A percentile compares a stretch with the other conserved stretches of the same genome.
These are phyloP conservation scores for Capronia americana DNA, from an alignment of 2,329 filamentous ascomycete genomes.

Conservation along the genomic window DNA sequence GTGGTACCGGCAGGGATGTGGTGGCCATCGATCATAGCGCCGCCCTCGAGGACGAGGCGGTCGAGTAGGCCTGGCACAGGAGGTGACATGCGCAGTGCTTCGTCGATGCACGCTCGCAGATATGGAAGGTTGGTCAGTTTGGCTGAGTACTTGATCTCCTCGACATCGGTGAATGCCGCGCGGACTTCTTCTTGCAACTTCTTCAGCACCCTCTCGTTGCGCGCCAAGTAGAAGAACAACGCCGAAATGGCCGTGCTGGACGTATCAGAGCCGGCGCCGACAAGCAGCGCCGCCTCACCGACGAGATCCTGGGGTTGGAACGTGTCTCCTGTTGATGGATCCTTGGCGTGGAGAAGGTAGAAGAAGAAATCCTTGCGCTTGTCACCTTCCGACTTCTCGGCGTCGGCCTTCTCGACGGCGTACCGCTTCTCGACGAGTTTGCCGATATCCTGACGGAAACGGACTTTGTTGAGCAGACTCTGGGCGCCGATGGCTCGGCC, in stretches of 20 bases:
- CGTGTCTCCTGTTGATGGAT: slow-evolving; percentile 52
- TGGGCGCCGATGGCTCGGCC: slow-evolving; percentile 12
- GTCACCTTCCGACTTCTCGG: slow-evolving; percentile 47
- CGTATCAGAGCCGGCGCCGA: slow-evolving; percentile 48
- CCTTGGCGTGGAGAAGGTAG: slow-evolving; percentile 55
- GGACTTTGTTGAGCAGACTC: slow-evolving; percentile 17
- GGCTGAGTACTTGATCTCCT: slow-evolving; percentile 47
- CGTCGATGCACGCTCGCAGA: slow-evolving; percentile 53
- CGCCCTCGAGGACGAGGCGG: slow-evolving; percentile 43
- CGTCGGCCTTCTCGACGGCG: slow-evolving; percentile 39
- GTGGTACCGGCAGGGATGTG: slow-evolving; percentile 43
- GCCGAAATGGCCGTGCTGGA: slow-evolving; percentile 48
- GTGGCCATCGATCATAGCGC: slow-evolving; percentile 44
- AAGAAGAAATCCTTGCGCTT: slow-evolving; percentile 56
- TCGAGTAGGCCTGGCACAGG: slow-evolving; percentile 41
- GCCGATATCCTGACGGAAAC: slow-evolving; percentile 21
- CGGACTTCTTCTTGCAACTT: slow-evolving; percentile 46
- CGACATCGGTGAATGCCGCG: slow-evolving; percentile 44
- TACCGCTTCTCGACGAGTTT: slow-evolving; percentile 45
- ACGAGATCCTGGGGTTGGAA: slow-evolving; percentile 29
- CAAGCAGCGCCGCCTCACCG: slow-evolving; percentile 27
- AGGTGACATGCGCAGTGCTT: slow-evolving; percentile 46
- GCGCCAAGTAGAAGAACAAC: slow-evolving; percentile 50
- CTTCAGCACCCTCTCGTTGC: slow-evolving; percentile 43
- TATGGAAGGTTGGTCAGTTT: slow-evolving; percentile 47